Evolutionary conservation across 192 early-diverging fungal genomes (phyloP), one percentile per base, ranked within the genome.

Genomic region (Backusella psychrophila): DNA sequence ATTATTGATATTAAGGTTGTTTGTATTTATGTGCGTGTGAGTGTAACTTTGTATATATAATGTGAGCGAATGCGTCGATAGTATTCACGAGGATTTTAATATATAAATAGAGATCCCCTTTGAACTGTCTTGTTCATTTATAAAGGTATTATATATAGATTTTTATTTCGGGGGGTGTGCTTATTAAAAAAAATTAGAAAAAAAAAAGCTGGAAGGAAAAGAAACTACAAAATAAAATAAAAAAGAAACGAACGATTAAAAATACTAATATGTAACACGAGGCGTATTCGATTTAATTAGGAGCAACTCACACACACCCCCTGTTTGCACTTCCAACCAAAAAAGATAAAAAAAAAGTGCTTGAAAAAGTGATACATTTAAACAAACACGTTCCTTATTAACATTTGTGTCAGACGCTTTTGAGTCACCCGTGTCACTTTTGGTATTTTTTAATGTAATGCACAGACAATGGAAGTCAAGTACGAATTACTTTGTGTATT

Each of bases 291-390:
- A 63, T 63, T 63, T 63, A 63, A 29, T 63, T 63, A 63, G 56
- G 56, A 63, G 56, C 56, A 49, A 63, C 56, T 63, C 56, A 26
- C 56, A 63, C 56, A 59, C 56, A 59, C 56, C 56, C 56, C 56
- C 56, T 63, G 56, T 63, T 63, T 63, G 21, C 56, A 63, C 56
- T 63, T 63, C 9, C 23, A 63, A 63, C 56, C 26, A 63, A 63
- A 63, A 63, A 56, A 56, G 53, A 56, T 21, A 56, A 21, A 53
- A 21, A 33, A 56, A 56, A 63, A 63, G 46, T 49, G 46, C 17
- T 49, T 49, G n/a, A 9, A 63, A 63, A 63, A 63, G 23, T 63
- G 56, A 63, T 63, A 63, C 56, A 63, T 63, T 63, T 63, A 63
- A 63, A 26, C 56, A 63, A 63, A 63, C 56, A 63, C 56, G 56